These are phyloP conservation scores for Kodamaea suecica DNA, from an alignment of 1,139 yeast genomes.

Conservation along the genomic window DNA sequence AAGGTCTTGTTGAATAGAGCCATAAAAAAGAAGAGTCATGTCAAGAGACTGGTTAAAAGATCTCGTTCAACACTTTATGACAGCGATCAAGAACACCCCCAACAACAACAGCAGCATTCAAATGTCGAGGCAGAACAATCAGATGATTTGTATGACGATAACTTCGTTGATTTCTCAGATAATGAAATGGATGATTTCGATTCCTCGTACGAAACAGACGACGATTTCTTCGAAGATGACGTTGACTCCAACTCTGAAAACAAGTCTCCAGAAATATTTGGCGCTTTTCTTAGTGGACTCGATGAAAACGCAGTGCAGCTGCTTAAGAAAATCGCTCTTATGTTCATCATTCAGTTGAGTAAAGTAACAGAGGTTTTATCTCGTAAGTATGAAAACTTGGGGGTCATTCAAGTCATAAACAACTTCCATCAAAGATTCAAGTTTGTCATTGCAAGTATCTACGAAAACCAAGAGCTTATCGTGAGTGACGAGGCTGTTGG, in stretches of 20 bases:
- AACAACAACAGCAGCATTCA: neutral
- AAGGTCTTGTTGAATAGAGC: conserved; percentile 22
- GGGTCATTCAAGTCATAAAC: conserved; percentile 40
- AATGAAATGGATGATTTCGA: conserved; percentile 15
- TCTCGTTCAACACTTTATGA: conserved; percentile 4
- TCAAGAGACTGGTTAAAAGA: conserved; percentile 6
- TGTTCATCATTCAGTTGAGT: conserved; percentile 45
- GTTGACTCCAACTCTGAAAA: conserved; percentile 28
- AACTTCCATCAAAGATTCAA: conserved; percentile 30
- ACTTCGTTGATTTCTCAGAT: conserved; percentile 4
- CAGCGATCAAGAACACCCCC: neutral
- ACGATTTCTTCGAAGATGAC: conserved; percentile 15
- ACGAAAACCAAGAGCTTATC: conserved; percentile 23
- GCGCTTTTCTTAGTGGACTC: conserved; percentile 54
- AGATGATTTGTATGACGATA: conserved; percentile 1
- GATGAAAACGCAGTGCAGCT: conserved; percentile 38
- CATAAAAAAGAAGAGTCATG: conserved; percentile 8
- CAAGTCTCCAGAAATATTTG: conserved; percentile 39
- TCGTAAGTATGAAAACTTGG: conserved; percentile 49
- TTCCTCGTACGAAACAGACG: conserved; percentile 11
- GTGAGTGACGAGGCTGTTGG: conserved; percentile 6
- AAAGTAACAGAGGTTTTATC: conserved; percentile 54
- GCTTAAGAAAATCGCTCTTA: conserved; percentile 43
- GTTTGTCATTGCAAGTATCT: conserved; percentile 24
- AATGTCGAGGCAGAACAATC: neutral